Percentiles rank a stretch among this genome's conserved stretches.
These are phyloP conservation scores for Neoarthrinium moseri DNA, from an alignment of 2,329 filamentous ascomycete genomes.

Conservation along the genomic window DNA sequence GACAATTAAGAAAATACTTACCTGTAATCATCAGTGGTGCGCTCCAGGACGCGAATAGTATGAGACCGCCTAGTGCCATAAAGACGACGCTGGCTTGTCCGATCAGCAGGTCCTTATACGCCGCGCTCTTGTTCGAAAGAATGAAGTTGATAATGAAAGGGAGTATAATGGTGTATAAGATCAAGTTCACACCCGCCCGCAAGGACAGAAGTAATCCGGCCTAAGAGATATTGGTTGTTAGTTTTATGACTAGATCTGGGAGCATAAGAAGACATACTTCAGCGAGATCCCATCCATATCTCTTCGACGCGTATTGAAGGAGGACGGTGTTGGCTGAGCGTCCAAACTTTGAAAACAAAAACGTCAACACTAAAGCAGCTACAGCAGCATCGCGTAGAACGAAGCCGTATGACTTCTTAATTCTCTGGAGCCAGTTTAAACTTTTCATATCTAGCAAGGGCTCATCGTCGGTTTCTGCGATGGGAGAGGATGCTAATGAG, in stretches of 20 bases:
- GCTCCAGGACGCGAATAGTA: not conserved
- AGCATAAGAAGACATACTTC: not conserved
- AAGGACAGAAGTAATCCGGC: slow-evolving; percentile 1
- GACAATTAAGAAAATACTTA: not conserved
- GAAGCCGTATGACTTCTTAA: not conserved
- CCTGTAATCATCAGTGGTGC: not conserved
- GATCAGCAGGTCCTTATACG: not conserved
- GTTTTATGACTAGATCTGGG: not conserved
- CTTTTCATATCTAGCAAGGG: not conserved
- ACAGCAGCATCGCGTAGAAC: not conserved
- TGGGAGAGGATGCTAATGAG: too few species aligned
- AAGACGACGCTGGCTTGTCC: not conserved
- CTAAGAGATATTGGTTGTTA: not conserved
- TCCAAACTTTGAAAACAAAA: slow-evolving; percentile 4
- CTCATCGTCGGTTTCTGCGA: too few species aligned
- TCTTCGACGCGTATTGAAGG: slow-evolving; percentile 3
- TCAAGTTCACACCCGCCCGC: not conserved
- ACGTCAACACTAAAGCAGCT: not conserved
- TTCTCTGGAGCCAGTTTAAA: not conserved
- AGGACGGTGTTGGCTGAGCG: not conserved
- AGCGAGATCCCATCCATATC: slow-evolving; percentile 1
- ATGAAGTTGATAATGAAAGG: not conserved
- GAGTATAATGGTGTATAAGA: not conserved
- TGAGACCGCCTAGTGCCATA: not conserved
- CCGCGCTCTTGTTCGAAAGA: not conserved